Conservation (phyloP, 257 asterid species). For the Thymus mandschuricus region DNA sequence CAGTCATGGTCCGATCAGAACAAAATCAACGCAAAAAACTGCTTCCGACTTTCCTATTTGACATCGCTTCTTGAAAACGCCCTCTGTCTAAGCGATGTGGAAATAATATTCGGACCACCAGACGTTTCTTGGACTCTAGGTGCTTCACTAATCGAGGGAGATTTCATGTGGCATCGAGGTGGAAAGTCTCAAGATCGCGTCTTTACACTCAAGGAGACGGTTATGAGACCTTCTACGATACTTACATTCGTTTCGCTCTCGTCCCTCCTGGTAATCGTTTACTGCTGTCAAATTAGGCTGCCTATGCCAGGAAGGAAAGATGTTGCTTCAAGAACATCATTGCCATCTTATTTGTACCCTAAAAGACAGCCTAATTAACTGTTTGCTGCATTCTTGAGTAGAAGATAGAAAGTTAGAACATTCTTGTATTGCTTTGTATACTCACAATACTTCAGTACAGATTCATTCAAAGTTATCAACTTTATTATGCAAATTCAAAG, state of each 20-base stretch:
- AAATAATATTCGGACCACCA: constrained; percentile 74
- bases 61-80: constrained; percentile 65
- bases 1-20: constrained; percentile 41
- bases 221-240: constrained; percentile 48
- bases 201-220: constrained; percentile 29
- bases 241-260: constrained; percentile 48
- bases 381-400: constrained; percentile 23
- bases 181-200: constrained; percentile 30
- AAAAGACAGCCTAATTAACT: constrained; percentile 41
- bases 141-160: constrained; percentile 75
- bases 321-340: constrained; percentile 39
- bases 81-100: constrained; percentile 62
- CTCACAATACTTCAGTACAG: constrained; percentile 6
- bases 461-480: background rate
- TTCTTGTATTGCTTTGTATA: constrained; percentile 7
- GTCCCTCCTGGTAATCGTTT: constrained; percentile 50
- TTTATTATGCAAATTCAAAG: background rate
- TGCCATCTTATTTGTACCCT: constrained; percentile 54
- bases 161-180: constrained; percentile 47
- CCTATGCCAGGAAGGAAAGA: constrained; percentile 64
- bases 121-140: constrained; percentile 87
- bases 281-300: constrained; percentile 56
- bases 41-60: constrained; percentile 68
- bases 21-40: constrained; percentile 43
- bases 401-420: background rate